Percentiles rank a stretch among this genome's conserved stretches.
These are phyloP conservation scores for Coleophoma eucalyptorum DNA, from an alignment of 2,329 filamentous ascomycete species.

Conservation along the genomic window DNA sequence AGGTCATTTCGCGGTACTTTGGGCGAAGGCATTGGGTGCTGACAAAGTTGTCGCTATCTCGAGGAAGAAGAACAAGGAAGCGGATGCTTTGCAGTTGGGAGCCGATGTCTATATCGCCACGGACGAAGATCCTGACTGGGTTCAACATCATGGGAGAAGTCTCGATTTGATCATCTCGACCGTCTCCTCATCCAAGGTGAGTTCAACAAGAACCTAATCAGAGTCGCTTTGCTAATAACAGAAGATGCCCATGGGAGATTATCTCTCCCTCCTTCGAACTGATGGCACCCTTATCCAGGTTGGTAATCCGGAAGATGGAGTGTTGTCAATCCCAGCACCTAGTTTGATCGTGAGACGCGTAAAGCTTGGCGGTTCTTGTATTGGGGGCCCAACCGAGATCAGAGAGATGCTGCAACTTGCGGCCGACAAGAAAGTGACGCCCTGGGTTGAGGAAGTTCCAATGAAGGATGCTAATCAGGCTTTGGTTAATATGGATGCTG, in stretches of 20 bases:
- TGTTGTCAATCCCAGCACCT: conserved; percentile 24
- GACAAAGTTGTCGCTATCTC: conserved; percentile 46
- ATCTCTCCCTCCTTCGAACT: conserved; percentile 52
- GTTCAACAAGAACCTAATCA: not conserved
- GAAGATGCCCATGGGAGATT: conserved; percentile 47
- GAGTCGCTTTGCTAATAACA: not conserved
- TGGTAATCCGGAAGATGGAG: conserved; percentile 51
- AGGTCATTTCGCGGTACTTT: conserved; percentile 69
- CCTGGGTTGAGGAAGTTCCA: conserved; percentile 7
- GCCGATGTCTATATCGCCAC: not conserved
- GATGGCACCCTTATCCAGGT: conserved; percentile 60
- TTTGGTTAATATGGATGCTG: not conserved
- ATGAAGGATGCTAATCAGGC: not conserved
- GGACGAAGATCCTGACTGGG: conserved; percentile 40
- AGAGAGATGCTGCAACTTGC: conserved; percentile 53
- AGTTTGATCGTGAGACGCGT: conserved; percentile 45
- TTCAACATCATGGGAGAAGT: conserved; percentile 33
- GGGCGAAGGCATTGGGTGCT: conserved; percentile 63
- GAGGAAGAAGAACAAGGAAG: not conserved
- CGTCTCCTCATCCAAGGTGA: conserved; percentile 46
- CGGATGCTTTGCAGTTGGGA: not conserved
- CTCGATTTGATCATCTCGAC: conserved; percentile 51
- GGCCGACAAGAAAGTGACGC: conserved; percentile 46
- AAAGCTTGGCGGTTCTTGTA: conserved; percentile 46
- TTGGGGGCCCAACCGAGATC: conserved; percentile 57